Percentiles rank a stretch among this genome's conserved stretches.
These are phyloP conservation scores for Asterella californica DNA, from an alignment of 225 moss, liverwort and hornwort species.

Conservation along the genomic window DNA sequence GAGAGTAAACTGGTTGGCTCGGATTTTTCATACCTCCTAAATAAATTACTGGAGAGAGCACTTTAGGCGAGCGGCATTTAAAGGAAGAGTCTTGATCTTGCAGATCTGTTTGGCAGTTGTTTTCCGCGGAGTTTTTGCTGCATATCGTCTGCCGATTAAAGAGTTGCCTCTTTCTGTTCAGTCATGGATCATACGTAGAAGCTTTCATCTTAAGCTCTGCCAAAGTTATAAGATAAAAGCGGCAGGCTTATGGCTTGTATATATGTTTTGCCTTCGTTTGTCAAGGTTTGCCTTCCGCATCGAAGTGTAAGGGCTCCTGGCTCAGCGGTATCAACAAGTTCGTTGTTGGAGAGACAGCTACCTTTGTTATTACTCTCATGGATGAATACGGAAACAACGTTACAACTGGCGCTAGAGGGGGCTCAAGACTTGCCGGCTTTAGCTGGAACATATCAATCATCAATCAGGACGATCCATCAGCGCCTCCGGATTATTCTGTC, in stretches of 20 bases:
- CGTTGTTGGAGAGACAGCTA: background rate
- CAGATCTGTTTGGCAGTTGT: too few relatives aligned
- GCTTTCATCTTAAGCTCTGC: background rate
- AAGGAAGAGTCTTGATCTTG: too few relatives aligned
- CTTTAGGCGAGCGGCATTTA: too few relatives aligned
- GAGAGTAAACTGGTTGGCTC: too few relatives aligned
- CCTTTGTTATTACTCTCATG: background rate
- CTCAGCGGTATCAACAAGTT: background rate
- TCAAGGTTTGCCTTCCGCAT: background rate
- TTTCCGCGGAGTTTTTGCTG: too few relatives aligned
- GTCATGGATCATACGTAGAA: too few relatives aligned
- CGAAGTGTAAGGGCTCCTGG: background rate
- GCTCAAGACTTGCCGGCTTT: background rate
- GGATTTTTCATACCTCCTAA: too few relatives aligned
- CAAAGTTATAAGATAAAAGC: background rate
- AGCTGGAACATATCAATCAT: background rate
- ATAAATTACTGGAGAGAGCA: too few relatives aligned
- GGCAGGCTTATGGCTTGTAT: background rate
- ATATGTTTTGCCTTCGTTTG: background rate
- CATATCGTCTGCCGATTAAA: too few relatives aligned
- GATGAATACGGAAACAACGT: slow-evolving; percentile 2
- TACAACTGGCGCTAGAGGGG: background rate
- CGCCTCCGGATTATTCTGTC: background rate
- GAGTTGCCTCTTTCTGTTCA: too few relatives aligned
- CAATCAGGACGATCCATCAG: background rate